Evolutionary conservation across 2,329 filamentous ascomycete genomes (phyloP), one percentile per base, ranked within the genome.

Genomic region (Septoria linicola): DNA sequence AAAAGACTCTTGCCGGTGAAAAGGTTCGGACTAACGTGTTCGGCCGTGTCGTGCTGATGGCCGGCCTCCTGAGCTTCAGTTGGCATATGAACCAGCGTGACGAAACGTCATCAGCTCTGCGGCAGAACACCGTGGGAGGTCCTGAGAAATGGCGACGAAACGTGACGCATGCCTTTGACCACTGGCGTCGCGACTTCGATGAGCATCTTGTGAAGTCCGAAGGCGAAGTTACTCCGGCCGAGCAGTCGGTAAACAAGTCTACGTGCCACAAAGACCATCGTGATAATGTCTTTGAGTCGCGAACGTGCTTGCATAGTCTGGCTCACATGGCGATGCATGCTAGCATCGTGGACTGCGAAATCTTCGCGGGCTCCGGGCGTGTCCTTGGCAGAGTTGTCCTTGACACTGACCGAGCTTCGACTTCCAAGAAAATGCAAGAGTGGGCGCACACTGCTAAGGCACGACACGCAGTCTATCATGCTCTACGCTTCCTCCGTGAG

Each of bases 81-180:
- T 97, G 90, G 89, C 92, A 97, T 69, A 92, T 97, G 87, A 93
- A 95, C 66, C 91, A 97, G 68, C 82, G 92, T 65, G 93, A 97
- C 68, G 80, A 96, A 11, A 92, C 96, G 72, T 87, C 96, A 52
- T 92, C 85, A 67, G 90, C 90, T 1, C 78, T 97, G 0, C 90
- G 91, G 8, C 82, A 83, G 0, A 83, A 86, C 61, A 85, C 89
- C 0, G 79, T 96, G 1, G 92, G 92, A 3, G 90, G 87, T 2
- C 84, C 90, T 16, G 90, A 95, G 66, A 92, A 92, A 68, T 97
- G 93, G 93, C 84, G 91, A 47, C 83, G 84, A 7, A 85, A 89
- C 3, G 76, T 99, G 27, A 90, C 89, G 1, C 81, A 85, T 47
- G 91, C 93, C 0, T 97, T 96, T 62, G 92, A 97, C 67, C 84